phyloP scores from a whole-genome alignment of 805 yeast genomes.

The Pichia pseudocactophila region DNA sequence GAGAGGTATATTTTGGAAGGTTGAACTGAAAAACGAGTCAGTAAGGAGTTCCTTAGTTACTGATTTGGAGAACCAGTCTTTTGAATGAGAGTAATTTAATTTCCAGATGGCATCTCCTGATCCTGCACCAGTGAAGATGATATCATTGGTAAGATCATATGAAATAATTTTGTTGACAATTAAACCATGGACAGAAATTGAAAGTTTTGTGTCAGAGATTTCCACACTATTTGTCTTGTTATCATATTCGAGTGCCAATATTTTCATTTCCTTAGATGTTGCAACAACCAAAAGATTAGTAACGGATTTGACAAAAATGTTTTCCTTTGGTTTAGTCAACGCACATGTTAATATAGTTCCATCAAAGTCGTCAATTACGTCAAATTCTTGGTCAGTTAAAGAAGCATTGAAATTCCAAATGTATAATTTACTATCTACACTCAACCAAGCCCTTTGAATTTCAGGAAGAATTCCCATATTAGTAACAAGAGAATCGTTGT shows the following conservation, averaged over 20 bases:
- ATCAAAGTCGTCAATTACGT: conserved; percentile 72
- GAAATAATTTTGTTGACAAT: conserved; percentile 55
- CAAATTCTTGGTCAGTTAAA: conserved; percentile 49
- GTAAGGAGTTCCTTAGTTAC: conserved; percentile 81
- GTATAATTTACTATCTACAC: conserved; percentile 69
- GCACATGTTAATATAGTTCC: conserved; percentile 71
- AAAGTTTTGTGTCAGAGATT: conserved; percentile 74
- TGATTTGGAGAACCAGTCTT: conserved; percentile 79
- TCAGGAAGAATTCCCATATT: conserved; percentile 81
- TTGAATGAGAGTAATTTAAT: conserved; percentile 69
- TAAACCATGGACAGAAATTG: conserved; percentile 71
- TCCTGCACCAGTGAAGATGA: conserved; percentile 75
- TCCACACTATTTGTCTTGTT: conserved; percentile 39
- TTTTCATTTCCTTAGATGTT: conserved; percentile 70
- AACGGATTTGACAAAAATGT: conserved; percentile 72
- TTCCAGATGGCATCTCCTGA: conserved; percentile 84
- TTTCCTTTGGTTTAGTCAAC: conserved; percentile 72
- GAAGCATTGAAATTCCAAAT: conserved; percentile 63
- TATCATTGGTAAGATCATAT: conserved; percentile 59
- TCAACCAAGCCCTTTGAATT: conserved; percentile 77
- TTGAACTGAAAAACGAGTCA: conserved; percentile 46
- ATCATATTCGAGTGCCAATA: conserved; percentile 58
- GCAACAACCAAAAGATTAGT: conserved; percentile 65
- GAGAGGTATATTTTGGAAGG: conserved; percentile 36
- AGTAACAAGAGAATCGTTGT: conserved; percentile 34